phyloP scores from a whole-genome alignment of 2,329 filamentous ascomycete genomes.

The Ascosphaera aggregata region DNA sequence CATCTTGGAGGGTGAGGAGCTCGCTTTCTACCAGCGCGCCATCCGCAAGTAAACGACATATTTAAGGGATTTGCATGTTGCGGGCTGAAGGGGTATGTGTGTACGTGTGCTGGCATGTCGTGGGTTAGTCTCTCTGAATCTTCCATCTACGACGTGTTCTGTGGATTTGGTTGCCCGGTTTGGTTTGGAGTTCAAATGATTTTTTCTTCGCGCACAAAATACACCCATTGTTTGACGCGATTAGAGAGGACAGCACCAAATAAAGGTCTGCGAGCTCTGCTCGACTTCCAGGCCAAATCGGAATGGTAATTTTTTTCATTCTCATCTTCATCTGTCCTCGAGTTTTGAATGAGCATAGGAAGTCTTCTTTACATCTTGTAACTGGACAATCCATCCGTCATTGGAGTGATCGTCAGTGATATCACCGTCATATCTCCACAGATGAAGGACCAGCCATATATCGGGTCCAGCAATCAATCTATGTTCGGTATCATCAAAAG shows the following conservation, averaged over 20 bases:
- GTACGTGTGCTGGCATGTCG: too few relatives aligned
- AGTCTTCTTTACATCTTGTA: background rate
- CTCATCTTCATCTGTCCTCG: background rate
- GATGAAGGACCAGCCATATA: too few relatives aligned
- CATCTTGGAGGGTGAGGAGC: slow-evolving; percentile 96
- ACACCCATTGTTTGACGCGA: background rate
- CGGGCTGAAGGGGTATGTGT: background rate
- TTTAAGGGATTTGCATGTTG: slow-evolving; percentile 3
- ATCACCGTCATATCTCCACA: too few relatives aligned
- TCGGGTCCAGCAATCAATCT: too few relatives aligned
- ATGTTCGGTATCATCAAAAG: too few relatives aligned
- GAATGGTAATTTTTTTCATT: slow-evolving; percentile 1
- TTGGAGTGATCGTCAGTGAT: too few relatives aligned
- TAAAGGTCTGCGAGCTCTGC: background rate
- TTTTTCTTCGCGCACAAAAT: background rate
- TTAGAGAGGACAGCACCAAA: background rate
- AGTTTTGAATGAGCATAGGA: too few relatives aligned
- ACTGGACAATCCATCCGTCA: background rate
- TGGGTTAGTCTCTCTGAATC: background rate
- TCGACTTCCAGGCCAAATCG: background rate
- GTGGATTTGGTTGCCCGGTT: background rate
- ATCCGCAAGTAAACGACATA: slow-evolving; percentile 69
- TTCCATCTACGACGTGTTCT: background rate
- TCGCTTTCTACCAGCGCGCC: slow-evolving; percentile 99
- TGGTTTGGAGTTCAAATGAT: background rate